Evolutionary conservation across 176 grass and related monocot genomes (phyloP).

Genomic region (Oryza officinalis): DNA sequence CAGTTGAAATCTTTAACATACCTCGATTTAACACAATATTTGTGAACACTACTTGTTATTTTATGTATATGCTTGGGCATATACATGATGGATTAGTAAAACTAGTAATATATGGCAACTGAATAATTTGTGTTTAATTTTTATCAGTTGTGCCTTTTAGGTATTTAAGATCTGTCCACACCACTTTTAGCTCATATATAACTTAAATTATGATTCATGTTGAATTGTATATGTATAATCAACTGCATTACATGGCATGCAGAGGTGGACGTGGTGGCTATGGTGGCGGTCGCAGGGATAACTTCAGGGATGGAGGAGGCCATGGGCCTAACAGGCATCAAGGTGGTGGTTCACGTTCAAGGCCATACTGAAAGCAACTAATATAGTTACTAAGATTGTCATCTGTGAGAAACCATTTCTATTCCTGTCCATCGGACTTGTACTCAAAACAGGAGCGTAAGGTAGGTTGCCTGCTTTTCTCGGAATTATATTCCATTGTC

Average conservation of each 20-base stretch:
- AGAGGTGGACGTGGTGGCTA: conserved; percentile 74
- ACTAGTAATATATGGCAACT: neutral
- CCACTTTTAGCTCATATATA: neutral
- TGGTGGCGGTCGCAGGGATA: conserved; percentile 88
- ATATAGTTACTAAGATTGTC: conserved; percentile 75
- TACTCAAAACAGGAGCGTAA: conserved; percentile 72
- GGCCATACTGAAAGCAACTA: conserved; percentile 78
- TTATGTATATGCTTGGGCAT: neutral
- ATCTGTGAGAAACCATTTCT: conserved; percentile 85
- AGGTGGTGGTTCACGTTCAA: conserved; percentile 76
- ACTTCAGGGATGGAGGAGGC: conserved; percentile 79
- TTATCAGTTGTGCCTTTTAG: neutral
- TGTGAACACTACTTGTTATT: too few relatives aligned
- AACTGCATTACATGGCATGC: neutral
- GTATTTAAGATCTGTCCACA: neutral
- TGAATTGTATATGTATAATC: conserved; percentile 1
- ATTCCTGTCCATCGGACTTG: conserved; percentile 71
- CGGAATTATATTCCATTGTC: conserved; percentile 55
- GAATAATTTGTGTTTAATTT: neutral
- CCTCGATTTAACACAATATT: too few relatives aligned
- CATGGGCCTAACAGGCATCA: conserved; percentile 85
- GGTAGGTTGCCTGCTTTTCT: conserved; percentile 64
- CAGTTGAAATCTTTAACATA: too few relatives aligned
- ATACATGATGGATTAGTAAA: neutral
- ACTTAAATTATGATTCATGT: neutral